Evolutionary conservation across 2,329 filamentous ascomycete genomes (phyloP).

Genomic region (Fusarium papillatum): DNA sequence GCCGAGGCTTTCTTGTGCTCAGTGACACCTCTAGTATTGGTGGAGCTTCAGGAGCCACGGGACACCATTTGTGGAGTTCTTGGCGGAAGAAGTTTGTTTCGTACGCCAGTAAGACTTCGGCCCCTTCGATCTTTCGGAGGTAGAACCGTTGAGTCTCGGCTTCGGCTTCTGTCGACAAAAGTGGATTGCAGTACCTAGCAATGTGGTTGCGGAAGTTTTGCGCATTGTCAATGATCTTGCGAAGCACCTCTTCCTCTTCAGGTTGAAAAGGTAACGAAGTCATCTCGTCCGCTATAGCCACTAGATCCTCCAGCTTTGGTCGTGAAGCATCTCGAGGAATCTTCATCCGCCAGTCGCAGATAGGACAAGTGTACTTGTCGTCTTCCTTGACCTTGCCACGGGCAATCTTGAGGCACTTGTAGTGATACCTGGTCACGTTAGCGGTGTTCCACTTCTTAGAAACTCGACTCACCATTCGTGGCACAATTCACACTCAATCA

Average conservation of each 20-base stretch:
- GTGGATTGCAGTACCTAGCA: slow-evolving; percentile 82
- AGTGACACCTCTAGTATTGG: slow-evolving; percentile 89
- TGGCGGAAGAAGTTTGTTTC: slow-evolving; percentile 99
- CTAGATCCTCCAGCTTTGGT: slow-evolving; percentile 92
- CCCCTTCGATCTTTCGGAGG: slow-evolving; percentile 95
- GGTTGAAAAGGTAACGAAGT: slow-evolving; percentile 89
- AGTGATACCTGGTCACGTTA: slow-evolving; percentile 81
- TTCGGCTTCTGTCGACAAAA: slow-evolving; percentile 87
- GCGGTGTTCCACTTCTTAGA: not conserved
- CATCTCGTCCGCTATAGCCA: slow-evolving; percentile 88
- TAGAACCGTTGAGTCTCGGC: slow-evolving; percentile 94
- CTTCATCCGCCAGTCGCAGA: slow-evolving; percentile 97
- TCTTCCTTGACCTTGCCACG: slow-evolving; percentile 98
- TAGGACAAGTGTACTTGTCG: slow-evolving; percentile 97
- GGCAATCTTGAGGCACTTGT: slow-evolving; percentile 97
- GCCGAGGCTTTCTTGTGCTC: slow-evolving; percentile 94
- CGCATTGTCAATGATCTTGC: slow-evolving; percentile 89
- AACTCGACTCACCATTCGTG: slow-evolving; percentile 85
- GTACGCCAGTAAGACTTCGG: slow-evolving; percentile 89
- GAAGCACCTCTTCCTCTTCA: slow-evolving; percentile 90
- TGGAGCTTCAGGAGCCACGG: slow-evolving; percentile 87
- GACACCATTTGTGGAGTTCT: slow-evolving; percentile 94
- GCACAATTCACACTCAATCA: slow-evolving; percentile 99
- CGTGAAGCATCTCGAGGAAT: slow-evolving; percentile 96
- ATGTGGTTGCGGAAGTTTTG: slow-evolving; percentile 88